Base-by-base conservation (phyloP, 257 asterid species). In the Lavandula angustifolia region DNA sequence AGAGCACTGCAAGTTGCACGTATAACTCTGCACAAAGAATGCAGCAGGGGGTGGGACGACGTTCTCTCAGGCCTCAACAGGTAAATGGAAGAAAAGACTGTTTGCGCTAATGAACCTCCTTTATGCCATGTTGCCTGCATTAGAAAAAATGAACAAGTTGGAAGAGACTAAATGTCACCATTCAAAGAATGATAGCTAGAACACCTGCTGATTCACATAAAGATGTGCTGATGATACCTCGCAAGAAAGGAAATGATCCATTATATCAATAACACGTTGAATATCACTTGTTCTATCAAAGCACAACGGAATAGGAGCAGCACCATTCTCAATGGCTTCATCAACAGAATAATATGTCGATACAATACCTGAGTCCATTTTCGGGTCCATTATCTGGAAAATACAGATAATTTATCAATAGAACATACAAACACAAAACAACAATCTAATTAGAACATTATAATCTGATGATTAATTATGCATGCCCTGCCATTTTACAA, bases 281-380 rank as follows among this genome's bases (percentile, higher is more conserved):
- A 78, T 74, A 78, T 94, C 96, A 65, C 60, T 64, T 67, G 87
- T 87, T 76, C 87, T 83, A 75, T 90, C 95, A 73, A 72, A 84
- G 83, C 96, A 86, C 83, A 94, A 70, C 47, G 99, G 97, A 79
- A 90, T 78, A 49, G 99, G 99, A 67, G 97, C 99, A 70, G 94
- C 99, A 70, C 94, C 97, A 72, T 79, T 80, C 67, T 94, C 97
- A 64, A 94, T 90, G 79, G 99, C 97, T 82, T 94, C 99, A 51
- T 90, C 97, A 72, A 94, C 85, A 37, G 99, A 94, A 74, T 74
- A 90, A 76, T 84, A 94, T 55, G 96, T 84, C 46, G 95, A 83
- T 56, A 94, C 95, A 75, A 94, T 94, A 61, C 99, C 99, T 52
- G 99, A 94, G 79, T 94, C 99, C 99, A 94, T 94, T 95, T 94